Conservation (phyloP, 495 filamentous ascomycete genomes). For the Cladorrhinum samala region DNA sequence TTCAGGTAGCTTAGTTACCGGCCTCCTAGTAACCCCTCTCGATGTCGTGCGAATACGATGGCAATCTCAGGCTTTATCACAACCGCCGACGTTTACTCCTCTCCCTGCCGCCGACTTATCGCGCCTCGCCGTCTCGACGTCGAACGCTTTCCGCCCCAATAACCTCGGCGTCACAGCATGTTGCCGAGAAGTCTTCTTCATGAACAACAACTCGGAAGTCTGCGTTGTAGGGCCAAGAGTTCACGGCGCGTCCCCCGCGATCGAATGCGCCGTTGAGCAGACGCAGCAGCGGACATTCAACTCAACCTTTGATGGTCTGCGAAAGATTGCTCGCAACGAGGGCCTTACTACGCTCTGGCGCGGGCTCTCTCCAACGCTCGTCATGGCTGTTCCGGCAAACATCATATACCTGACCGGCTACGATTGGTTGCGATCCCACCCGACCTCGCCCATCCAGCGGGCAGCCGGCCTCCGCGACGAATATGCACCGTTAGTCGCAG, state of each 20-base stretch:
- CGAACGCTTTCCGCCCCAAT: constrained; percentile 56
- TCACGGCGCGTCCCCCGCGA: constrained; percentile 23
- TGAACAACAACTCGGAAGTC: constrained; percentile 75
- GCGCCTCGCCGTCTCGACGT: constrained; percentile 38
- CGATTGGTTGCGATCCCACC: constrained; percentile 77
- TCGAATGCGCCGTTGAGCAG: constrained; percentile 85
- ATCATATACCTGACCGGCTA: constrained; percentile 99
- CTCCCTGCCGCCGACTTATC: constrained; percentile 33
- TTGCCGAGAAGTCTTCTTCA: constrained; percentile 96
- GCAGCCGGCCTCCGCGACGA: constrained; percentile 46
- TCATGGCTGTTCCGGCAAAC: constrained; percentile 92
- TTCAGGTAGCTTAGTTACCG: constrained; percentile 82
- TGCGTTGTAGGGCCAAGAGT: constrained; percentile 57
- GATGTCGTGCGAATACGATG: constrained; percentile 94
- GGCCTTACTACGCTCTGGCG: constrained; percentile 84
- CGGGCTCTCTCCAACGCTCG: constrained; percentile 81
- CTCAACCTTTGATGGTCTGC: constrained; percentile 84
- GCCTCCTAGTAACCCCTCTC: constrained; percentile 85
- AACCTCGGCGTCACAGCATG: constrained; percentile 91
- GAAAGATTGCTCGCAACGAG: constrained; percentile 96
- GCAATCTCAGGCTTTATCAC: constrained; percentile 66
- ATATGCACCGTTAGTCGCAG: constrained; percentile 75
- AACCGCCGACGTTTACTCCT: constrained; percentile 21
- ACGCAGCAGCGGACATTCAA: constrained; percentile 74
- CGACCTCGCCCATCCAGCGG: constrained; percentile 58